Percentiles rank a stretch among this genome's conserved stretches.
Evolutionary conservation across 2,329 filamentous ascomycete species (phyloP).

Genomic region (Ceratocystiopsis sp.): DNA sequence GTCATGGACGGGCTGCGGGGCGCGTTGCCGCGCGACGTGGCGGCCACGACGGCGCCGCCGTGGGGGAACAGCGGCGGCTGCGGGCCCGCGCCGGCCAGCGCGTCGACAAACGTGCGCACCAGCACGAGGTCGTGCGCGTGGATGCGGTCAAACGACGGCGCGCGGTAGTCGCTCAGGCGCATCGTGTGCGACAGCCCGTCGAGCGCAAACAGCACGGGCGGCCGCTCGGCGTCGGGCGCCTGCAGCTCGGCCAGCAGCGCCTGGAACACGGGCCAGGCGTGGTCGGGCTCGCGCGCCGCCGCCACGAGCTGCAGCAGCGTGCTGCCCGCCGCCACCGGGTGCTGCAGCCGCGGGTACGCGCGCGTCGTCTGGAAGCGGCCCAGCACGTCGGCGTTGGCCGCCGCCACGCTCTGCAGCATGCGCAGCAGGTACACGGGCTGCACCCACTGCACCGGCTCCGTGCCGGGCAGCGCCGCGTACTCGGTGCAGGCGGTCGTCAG

Average conservation of each 20-base stretch:
- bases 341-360: slow-evolving; percentile 27
- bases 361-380: slow-evolving; percentile 26
- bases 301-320: slow-evolving; percentile 53
- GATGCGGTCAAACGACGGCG: slow-evolving; percentile 51
- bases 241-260: slow-evolving; percentile 68
- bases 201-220: slow-evolving; percentile 52
- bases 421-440: slow-evolving; percentile 64
- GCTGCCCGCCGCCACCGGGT: slow-evolving; percentile 44
- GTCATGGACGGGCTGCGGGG: slow-evolving; percentile 49
- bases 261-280: slow-evolving; percentile 65
- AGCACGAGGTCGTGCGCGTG: slow-evolving; percentile 76
- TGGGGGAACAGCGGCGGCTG: slow-evolving; percentile 31
- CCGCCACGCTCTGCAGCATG: slow-evolving; percentile 54
- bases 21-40: slow-evolving; percentile 56
- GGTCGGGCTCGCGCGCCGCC: slow-evolving; percentile 56
- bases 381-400: slow-evolving; percentile 55
- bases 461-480: slow-evolving; percentile 53
- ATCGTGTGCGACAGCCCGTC: slow-evolving; percentile 75
- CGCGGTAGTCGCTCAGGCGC: slow-evolving; percentile 59
- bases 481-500: slow-evolving; percentile 65
- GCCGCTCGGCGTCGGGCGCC: slow-evolving; percentile 21
- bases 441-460: slow-evolving; percentile 44
- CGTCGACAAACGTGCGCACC: slow-evolving; percentile 55
- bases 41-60: slow-evolving; percentile 63
- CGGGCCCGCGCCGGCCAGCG: slow-evolving; percentile 30